Conservation (phyloP, 306 rosid genomes). For the Ochetophila trinervis region DNA sequence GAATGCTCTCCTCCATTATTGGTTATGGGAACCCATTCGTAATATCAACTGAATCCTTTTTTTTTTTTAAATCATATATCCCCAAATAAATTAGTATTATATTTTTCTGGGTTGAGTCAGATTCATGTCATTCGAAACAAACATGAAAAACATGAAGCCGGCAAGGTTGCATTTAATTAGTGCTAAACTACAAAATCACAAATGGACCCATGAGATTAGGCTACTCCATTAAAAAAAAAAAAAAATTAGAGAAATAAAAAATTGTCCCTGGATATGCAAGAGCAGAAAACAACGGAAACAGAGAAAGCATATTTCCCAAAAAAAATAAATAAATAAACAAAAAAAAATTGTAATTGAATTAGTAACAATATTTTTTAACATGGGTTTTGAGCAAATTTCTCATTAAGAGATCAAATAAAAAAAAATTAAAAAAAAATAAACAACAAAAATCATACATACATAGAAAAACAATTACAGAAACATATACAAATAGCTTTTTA, state of each 20-base stretch:
- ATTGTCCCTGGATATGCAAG: neutral
- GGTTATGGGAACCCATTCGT: neutral
- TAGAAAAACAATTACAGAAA: neutral
- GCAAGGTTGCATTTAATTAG: neutral
- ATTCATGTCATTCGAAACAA: neutral
- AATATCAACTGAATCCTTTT: no score
- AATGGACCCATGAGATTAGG: neutral
- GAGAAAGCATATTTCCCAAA: neutral
- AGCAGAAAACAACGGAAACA: neutral
- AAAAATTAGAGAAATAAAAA: neutral
- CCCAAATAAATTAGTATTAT: neutral
- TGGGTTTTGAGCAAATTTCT: slow-evolving; percentile 3
- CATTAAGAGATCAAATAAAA: neutral
- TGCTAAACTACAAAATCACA: neutral
- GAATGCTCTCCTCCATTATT: neutral
- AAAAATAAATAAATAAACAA: neutral
- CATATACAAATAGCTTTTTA: no score
- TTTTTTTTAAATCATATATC: neutral
- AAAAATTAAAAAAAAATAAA: no score
- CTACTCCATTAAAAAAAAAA: no score
- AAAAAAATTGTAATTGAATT: neutral
- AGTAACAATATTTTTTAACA: neutral
- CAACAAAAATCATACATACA: neutral
- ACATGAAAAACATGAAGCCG: slow-evolving; percentile 4
- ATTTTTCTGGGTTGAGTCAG: neutral